Conservation (phyloP, 768 basidiomycete species). For the Rhizopogon sp. region DNA sequence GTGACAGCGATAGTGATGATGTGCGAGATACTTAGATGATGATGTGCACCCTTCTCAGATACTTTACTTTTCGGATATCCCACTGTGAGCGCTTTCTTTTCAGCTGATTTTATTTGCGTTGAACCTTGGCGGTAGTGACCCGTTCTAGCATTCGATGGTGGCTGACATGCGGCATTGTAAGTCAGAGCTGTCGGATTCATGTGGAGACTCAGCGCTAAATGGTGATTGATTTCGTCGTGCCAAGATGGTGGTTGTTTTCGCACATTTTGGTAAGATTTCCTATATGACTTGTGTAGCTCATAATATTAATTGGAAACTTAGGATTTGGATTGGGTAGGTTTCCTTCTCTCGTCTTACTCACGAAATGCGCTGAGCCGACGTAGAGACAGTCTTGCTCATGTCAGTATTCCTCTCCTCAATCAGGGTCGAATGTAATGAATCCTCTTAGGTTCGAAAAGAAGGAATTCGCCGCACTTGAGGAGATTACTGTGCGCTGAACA, state of each 20-base stretch:
- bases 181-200: background rate
- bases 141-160: slow-evolving; percentile 28
- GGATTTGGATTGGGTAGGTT: slow-evolving; percentile 34
- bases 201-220: background rate
- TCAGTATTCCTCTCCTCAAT: background rate
- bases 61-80: slow-evolving; percentile 7
- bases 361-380: background rate
- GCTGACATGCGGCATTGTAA: slow-evolving; percentile 29
- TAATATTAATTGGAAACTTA: background rate
- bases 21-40: background rate
- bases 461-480: slow-evolving; percentile 29
- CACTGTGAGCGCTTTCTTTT: background rate
- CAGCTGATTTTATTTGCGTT: background rate
- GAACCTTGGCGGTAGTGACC: slow-evolving; percentile 24
- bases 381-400: slow-evolving; percentile 9
- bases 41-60: background rate
- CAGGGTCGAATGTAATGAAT: background rate
- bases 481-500: slow-evolving; percentile 29
- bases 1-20: slow-evolving; percentile 5
- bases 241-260: slow-evolving; percentile 28
- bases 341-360: background rate
- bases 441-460: slow-evolving; percentile 32
- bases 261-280: slow-evolving; percentile 34
- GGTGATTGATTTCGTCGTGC: background rate
- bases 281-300: slow-evolving; percentile 16